A percentile compares a stretch with the other conserved stretches of the same genome.
Evolutionary conservation across 805 yeast species (phyloP).

Genomic region (Teunomyces pallodes): DNA sequence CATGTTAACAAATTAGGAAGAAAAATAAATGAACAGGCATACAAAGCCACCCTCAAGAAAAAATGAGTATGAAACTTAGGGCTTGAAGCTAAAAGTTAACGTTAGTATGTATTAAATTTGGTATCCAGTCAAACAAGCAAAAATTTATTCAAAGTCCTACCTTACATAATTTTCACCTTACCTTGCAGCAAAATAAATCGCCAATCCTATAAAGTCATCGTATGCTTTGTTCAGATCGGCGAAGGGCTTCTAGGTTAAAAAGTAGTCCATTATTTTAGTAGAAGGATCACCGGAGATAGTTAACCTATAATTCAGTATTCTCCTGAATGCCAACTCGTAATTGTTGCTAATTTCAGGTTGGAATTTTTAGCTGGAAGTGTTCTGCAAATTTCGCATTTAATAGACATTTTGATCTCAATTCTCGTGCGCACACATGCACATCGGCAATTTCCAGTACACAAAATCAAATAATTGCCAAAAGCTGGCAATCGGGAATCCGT

Average conservation of each 20-base stretch:
- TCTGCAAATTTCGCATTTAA: not conserved
- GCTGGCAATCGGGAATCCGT: not conserved
- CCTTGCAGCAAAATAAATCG: not conserved
- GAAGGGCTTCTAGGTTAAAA: not conserved
- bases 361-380: not conserved
- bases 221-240: no score
- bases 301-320: not conserved
- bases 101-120: not conserved
- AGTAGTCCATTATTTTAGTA: not conserved
- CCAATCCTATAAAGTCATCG: not conserved
- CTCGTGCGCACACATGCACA: not conserved
- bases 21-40: not conserved
- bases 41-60: not conserved
- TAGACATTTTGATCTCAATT: not conserved
- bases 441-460: not conserved
- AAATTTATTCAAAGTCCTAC: not conserved
- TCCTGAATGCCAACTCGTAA: not conserved
- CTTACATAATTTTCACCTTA: not conserved
- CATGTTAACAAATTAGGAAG: not conserved
- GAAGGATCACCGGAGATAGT: not conserved
- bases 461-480: not conserved
- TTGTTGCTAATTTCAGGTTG: not conserved
- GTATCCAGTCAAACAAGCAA: not conserved
- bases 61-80: not conserved
- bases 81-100: not conserved